Percentiles rank a stretch among this genome's conserved stretches.
phyloP scores from a whole-genome alignment of 257 asterid genomes.

The Nicotiana undulata region DNA sequence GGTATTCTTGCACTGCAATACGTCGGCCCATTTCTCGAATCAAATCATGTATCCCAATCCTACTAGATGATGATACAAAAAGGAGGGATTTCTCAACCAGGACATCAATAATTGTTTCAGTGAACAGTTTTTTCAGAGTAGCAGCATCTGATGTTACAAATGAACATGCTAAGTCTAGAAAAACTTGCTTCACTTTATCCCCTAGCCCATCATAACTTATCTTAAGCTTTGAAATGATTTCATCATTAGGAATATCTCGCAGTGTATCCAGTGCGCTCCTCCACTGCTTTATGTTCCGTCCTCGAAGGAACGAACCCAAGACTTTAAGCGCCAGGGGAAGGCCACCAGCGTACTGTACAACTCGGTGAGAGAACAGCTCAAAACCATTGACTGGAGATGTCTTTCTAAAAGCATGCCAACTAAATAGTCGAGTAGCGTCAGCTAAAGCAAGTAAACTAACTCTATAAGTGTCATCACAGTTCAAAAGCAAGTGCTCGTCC shows the following conservation, averaged over 20 bases:
- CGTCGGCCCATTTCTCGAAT: constrained; percentile 13
- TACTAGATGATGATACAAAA: not conserved
- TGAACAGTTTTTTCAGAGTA: not conserved
- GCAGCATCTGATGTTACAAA: not conserved
- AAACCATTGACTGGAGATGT: not conserved
- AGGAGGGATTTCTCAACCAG: constrained; percentile 12
- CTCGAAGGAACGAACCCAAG: not conserved
- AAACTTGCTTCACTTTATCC: constrained; percentile 6
- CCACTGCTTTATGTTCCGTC: not conserved
- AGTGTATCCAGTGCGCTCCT: not conserved
- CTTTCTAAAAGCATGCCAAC: constrained; percentile 6
- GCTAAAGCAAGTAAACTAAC: not conserved
- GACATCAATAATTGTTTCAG: not conserved
- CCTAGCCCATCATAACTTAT: constrained; percentile 12
- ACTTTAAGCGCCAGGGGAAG: constrained; percentile 19
- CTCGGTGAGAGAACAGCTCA: not conserved
- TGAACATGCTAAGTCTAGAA: constrained; percentile 12
- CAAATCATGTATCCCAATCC: constrained; percentile 1
- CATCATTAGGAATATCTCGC: constrained; percentile 3
- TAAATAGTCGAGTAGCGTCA: constrained; percentile 1
- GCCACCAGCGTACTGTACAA: constrained; percentile 7
- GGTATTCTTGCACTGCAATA: constrained; percentile 6
- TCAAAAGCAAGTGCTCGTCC: not conserved
- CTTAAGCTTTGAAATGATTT: constrained; percentile 6
- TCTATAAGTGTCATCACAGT: not conserved